These are phyloP conservation scores for Yamadazyma kanchanaburiensis DNA, from an alignment of 1,139 yeast genomes.

Conservation along the genomic window DNA sequence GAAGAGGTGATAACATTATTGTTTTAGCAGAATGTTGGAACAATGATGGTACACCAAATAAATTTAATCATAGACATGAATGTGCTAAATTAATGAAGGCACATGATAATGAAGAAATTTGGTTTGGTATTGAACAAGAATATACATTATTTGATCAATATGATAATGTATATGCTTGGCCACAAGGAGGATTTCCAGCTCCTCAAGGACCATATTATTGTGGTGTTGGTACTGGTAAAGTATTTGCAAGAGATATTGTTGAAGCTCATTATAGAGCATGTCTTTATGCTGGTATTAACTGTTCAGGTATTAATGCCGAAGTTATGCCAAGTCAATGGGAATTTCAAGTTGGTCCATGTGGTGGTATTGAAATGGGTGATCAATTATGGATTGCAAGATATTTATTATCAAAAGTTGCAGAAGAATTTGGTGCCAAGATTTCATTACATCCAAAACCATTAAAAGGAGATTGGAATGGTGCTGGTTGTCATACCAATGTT, in stretches of 20 bases:
- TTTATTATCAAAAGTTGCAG: constrained; percentile 90
- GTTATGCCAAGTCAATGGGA: constrained; percentile 99
- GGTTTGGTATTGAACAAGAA: constrained; percentile 99
- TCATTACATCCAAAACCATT: constrained; percentile 99
- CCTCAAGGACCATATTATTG: constrained; percentile 99
- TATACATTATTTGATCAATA: constrained; percentile 92
- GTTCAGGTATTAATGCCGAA: constrained; percentile 98
- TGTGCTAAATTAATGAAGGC: constrained; percentile 95
- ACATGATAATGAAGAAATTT: constrained; percentile 77
- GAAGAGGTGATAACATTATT: constrained; percentile 94
- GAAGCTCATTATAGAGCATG: constrained; percentile 99
- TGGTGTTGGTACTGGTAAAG: constrained; percentile 99
- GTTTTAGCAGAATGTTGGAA: constrained; percentile 97
- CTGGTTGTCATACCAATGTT: constrained; percentile 99
- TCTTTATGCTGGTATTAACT: constrained; percentile 82
- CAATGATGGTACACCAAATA: constrained; percentile 98
- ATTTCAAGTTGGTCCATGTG: constrained; percentile 99
- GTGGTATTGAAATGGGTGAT: constrained; percentile 95
- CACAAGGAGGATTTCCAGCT: constrained; percentile 99
- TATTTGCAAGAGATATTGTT: constrained; percentile 94
- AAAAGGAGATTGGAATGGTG: constrained; percentile 99
- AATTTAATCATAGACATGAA: constrained; percentile 96
- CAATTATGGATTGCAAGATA: constrained; percentile 96
- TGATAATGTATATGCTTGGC: constrained; percentile 96
- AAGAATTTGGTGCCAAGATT: constrained; percentile 97